phyloP scores from a whole-genome alignment of 345 rosid species.

The Pugionium cornutum region DNA sequence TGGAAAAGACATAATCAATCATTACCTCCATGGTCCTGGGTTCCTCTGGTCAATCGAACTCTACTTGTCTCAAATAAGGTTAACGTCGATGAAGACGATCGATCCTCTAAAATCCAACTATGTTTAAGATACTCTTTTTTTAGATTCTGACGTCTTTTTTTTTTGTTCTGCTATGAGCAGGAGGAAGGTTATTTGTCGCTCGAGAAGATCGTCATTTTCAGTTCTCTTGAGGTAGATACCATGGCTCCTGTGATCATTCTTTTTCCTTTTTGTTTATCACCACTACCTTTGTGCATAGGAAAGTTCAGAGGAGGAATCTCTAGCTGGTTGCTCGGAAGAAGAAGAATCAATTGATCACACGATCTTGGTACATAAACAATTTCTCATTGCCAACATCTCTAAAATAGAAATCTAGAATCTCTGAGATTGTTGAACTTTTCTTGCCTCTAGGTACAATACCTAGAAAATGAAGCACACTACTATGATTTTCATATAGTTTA shows the following conservation, averaged over 20 bases:
- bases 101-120: not conserved
- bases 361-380: constrained; percentile 50
- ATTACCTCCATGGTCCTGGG: constrained; percentile 60
- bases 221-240: constrained; percentile 42
- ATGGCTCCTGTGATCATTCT: constrained; percentile 9
- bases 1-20: constrained; percentile 50
- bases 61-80: constrained; percentile 45
- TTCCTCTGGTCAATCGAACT: constrained; percentile 45
- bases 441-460: constrained; percentile 48
- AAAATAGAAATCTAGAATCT: constrained; percentile 5
- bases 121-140: not conserved
- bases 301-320: constrained; percentile 25
- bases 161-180: constrained; percentile 12
- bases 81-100: constrained; percentile 2
- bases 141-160: not conserved
- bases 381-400: constrained; percentile 1
- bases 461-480: constrained; percentile 50
- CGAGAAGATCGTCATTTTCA: constrained; percentile 51
- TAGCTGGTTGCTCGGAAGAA: constrained; percentile 27
- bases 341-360: constrained; percentile 56
- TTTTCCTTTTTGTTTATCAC: constrained; percentile 8
- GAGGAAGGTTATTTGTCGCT: constrained; percentile 65
- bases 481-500: constrained; percentile 77
- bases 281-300: constrained; percentile 28
- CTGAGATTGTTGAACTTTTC: constrained; percentile 9